Conservation (phyloP, 1,284 basidiomycete genomes). For the Ustilago bromivora region DNA sequence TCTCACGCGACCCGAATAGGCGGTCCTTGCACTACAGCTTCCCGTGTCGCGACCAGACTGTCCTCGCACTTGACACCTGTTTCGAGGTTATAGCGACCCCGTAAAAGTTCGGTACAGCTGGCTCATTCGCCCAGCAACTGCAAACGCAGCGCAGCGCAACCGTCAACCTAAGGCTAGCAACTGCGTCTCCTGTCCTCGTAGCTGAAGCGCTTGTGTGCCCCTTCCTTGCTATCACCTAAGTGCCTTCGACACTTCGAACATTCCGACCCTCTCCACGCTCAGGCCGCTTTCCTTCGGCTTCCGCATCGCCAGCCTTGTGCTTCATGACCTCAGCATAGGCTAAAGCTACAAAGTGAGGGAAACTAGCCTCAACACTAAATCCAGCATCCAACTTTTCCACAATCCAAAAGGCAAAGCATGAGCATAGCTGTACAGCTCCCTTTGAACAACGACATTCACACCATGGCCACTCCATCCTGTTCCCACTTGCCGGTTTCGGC, state of each 20-base stretch:
- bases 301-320: not conserved
- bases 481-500: slow-evolving; percentile 15
- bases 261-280: not conserved
- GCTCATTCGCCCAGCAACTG: not conserved
- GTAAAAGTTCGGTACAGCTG: not conserved
- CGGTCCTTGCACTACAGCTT: not conserved
- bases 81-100: not conserved
- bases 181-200: not conserved
- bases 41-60: not conserved
- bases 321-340: not conserved
- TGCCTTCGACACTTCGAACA: not conserved
- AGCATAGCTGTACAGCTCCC: slow-evolving; percentile 50
- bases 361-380: not conserved
- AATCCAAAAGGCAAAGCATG: slow-evolving; percentile 29
- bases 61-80: not conserved
- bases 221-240: not conserved
- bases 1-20: not conserved
- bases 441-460: slow-evolving; percentile 26
- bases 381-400: not conserved
- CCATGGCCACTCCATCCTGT: slow-evolving; percentile 27
- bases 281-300: not conserved
- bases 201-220: not conserved
- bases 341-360: not conserved
- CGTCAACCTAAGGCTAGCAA: not conserved
- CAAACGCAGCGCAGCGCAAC: not conserved